These are phyloP conservation scores for Quercus rubra DNA, from an alignment of 306 rosid genomes.

Conservation along the genomic window DNA sequence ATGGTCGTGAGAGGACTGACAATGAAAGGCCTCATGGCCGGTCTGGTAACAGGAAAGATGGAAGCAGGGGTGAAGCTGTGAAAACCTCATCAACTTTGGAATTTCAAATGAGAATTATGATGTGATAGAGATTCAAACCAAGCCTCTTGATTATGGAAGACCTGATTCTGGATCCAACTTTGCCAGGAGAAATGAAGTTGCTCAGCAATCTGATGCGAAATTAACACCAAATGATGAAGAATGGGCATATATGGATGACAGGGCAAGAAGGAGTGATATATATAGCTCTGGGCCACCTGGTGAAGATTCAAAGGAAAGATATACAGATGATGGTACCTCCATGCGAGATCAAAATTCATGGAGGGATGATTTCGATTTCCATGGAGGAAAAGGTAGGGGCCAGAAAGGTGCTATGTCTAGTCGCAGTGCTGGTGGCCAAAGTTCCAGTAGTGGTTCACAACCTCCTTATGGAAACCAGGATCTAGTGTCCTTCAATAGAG, in stretches of 20 bases:
- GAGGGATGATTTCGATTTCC: constrained; percentile 69
- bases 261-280: constrained; percentile 55
- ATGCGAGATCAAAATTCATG: constrained; percentile 47
- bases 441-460: constrained; percentile 66
- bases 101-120: constrained; percentile 90
- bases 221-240: constrained; percentile 70
- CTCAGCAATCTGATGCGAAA: constrained; percentile 59
- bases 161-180: constrained; percentile 61
- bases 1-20: constrained; percentile 79
- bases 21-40: constrained; percentile 89
- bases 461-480: constrained; percentile 76
- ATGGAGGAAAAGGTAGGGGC: constrained; percentile 82
- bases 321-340: constrained; percentile 50
- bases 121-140: constrained; percentile 94
- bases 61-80: constrained; percentile 88
- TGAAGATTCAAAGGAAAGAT: constrained; percentile 77
- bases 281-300: constrained; percentile 56
- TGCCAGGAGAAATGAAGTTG: constrained; percentile 55
- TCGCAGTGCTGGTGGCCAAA: constrained; percentile 63
- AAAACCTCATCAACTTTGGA: constrained; percentile 87
- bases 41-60: constrained; percentile 81
- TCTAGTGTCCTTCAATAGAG: constrained; percentile 75
- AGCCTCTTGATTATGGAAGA: constrained; percentile 76
- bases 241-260: constrained; percentile 58
- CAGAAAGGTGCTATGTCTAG: constrained; percentile 60